Evolutionary conservation across 2,329 filamentous ascomycete genomes (phyloP), one percentile per base, ranked within the genome.

Genomic region (Fusarium sp.): DNA sequence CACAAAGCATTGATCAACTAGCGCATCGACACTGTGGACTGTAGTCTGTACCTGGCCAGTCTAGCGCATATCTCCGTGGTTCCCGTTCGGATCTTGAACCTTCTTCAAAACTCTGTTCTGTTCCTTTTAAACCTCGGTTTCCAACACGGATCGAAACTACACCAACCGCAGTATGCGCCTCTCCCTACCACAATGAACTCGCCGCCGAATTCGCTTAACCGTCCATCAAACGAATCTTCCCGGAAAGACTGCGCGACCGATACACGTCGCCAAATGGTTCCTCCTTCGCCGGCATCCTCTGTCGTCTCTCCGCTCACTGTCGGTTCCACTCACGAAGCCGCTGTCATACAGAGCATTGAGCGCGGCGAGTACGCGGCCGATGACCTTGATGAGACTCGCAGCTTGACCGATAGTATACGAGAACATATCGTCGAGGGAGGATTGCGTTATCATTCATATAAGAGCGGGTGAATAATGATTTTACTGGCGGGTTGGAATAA

Each of bases 371-470:
- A 75, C 20, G 61, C 70, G 16, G 52, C 68, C 12, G 68, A 75
- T 25, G 73, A 73, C n/a, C 55, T 71, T 29, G 78, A 79, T 45
- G 81, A 83, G 30, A 83, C 80, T 3, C 76, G 77, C 42, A 83
- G 81, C 50, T 73, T 83, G 47, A 82, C 81, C 8, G 80, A 82
- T 8, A 83, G 82, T 65, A 81, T 83, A 62, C 80, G 81, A 27
- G 79, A 83, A 42, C 81, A 83, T 56, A 80, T 83, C 56, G 76
- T 82, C 59, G 82, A 83, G 24, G 80, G 81, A 12, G 78, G 80
- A 34, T 67, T 82, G 25, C 75, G 81, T 2, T 83, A 83, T 53
- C 81, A 83, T 59, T 45, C 38, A 9, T 63, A 59, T 20, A 44
- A 32, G 24, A 24, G 14, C 29, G 40, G 29, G 16, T 22, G 6